These are phyloP conservation scores for Ailanthus altissimus DNA, from an alignment of 345 rosid genomes.

Conservation along the genomic window DNA sequence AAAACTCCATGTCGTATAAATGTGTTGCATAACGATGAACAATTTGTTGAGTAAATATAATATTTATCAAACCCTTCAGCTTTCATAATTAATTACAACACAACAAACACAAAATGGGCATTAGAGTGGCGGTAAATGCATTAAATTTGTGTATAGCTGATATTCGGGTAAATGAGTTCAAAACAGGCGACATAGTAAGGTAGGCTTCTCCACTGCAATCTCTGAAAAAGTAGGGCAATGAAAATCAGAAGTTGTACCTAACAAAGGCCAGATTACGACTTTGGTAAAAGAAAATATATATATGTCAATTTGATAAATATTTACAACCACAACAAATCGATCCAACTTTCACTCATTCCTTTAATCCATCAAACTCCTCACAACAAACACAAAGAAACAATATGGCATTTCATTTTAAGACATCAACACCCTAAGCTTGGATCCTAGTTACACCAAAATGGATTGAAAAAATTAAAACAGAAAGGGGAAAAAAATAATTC, in stretches of 20 bases:
- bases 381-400: slow-evolving; percentile 21
- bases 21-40: no score
- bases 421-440: slow-evolving; percentile 16
- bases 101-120: no score
- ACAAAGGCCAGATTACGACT: not conserved
- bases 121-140: no score
- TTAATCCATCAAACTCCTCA: slow-evolving; percentile 11
- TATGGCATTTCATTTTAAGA: slow-evolving; percentile 3
- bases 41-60: no score
- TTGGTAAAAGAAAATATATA: not conserved
- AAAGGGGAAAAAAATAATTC: slow-evolving; percentile 4
- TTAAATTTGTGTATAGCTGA: no score
- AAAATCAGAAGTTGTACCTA: not conserved
- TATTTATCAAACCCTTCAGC: no score
- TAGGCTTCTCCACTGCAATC: no score
- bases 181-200: no score
- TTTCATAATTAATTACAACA: no score
- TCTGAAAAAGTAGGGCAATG: no score
- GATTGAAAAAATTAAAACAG: not conserved
- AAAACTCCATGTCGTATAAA: no score
- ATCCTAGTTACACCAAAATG: slow-evolving; percentile 24
- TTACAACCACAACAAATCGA: slow-evolving; percentile 31
- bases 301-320: slow-evolving; percentile 6
- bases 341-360: slow-evolving; percentile 11
- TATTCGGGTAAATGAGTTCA: no score